Base-by-base conservation (phyloP, 2,329 filamentous ascomycete species). In the Cladorrhinum sp. region DNA sequence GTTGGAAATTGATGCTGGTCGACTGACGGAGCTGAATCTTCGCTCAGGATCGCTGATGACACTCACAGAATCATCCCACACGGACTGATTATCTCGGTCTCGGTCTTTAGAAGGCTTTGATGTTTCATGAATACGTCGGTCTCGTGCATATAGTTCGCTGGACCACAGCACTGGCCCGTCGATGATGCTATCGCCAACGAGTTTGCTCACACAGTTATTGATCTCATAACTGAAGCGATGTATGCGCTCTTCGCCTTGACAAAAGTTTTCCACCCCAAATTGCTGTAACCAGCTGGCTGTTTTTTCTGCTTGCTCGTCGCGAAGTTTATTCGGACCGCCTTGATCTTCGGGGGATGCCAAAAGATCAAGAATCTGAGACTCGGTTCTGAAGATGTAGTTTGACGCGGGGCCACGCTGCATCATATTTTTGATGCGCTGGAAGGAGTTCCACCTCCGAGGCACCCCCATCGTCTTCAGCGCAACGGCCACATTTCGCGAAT, bases 151-250 rank as follows among this genome's bases (percentile, higher is more conserved):
- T 0, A 99, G 80, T 61, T 96, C 90, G 70, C 92, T 97, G 0
- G 92, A 92, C 92, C 92, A 97, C 1, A 98, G 78, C 0, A 96
- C 91, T 0, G 94, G 92, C 0, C 90, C 91, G 39, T 96, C 91
- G 63, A 90, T 81, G 64, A 96, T 87, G 51, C 86, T 92, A 62
- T 96, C 91, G 26, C 91, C 92, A 28, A 96, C 88, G 7, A 98
- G 80, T 71, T 92, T 92, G 67, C 86, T 89, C 65, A 96, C 88
- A 70, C 92, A 96, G 64, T 86, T 89, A 68, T 94, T 90, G 26
- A 98, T 84, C 72, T 98, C 95, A 66, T 92, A 90, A 71, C 89
- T 95, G 73, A 99, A 95, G 10, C 93, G 87, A 72, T 98, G 95
- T 36, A 99, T 94, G 55, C 95, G 82, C 75, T 99, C 95, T 73